Conservation (phyloP, 106 monocot genomes). For the Narthecium ossifragum region DNA sequence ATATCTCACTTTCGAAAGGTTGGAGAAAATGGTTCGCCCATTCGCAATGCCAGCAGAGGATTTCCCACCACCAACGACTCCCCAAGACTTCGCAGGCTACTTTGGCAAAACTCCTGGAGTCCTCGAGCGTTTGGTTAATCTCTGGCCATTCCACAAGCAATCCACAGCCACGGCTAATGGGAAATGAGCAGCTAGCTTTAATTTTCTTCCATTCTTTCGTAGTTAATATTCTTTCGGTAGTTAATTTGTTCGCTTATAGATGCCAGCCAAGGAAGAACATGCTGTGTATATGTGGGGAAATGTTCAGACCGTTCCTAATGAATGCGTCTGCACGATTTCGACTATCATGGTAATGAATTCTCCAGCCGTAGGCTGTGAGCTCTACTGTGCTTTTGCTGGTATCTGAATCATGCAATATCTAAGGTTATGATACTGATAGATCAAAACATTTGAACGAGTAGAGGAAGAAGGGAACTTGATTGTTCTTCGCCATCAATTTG, state of each 20-base stretch:
- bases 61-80: constrained; percentile 63
- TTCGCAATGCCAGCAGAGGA: constrained; percentile 99
- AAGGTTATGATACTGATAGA: too few species aligned
- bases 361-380: too few species aligned
- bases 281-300: background rate
- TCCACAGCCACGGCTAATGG: constrained; percentile 11
- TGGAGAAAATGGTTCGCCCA: constrained; percentile 82
- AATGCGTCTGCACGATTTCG: constrained; percentile 12
- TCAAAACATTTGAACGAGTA: too few species aligned
- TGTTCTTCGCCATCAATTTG: too few species aligned
- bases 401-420: too few species aligned
- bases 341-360: background rate
- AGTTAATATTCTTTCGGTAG: background rate
- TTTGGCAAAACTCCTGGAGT: constrained; percentile 58
- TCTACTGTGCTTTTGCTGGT: too few species aligned
- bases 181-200: background rate
- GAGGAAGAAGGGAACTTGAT: too few species aligned
- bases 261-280: too few species aligned
- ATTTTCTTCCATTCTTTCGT: background rate
- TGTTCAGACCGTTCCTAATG: background rate
- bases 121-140: constrained; percentile 67
- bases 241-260: background rate
- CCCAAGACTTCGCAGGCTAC: constrained; percentile 62
- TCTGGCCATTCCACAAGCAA: constrained; percentile 84
- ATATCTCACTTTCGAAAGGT: constrained; percentile 71